phyloP scores from a whole-genome alignment of 1,284 basidiomycete species.

The Ustilago shanxiensis region DNA sequence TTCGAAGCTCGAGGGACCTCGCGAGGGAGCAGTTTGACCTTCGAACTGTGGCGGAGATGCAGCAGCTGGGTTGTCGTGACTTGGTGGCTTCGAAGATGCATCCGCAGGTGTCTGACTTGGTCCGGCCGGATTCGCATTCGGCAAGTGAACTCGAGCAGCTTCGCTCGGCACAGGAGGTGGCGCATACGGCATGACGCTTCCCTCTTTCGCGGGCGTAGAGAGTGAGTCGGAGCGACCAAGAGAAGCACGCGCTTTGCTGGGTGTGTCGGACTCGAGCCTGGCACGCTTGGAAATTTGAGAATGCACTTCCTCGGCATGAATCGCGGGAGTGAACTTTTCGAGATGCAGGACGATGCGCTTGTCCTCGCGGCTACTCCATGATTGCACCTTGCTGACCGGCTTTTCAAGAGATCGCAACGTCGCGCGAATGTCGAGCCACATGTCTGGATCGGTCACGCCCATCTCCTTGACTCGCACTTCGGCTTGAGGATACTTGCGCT shows the following conservation, averaged over 20 bases:
- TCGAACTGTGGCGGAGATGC: constrained; percentile 26
- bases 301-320: constrained; percentile 52
- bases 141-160: constrained; percentile 29
- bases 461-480: constrained; percentile 66
- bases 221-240: constrained; percentile 33
- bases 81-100: constrained; percentile 13
- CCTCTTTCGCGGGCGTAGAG: constrained; percentile 36
- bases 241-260: constrained; percentile 34
- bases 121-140: constrained; percentile 15
- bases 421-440: constrained; percentile 66
- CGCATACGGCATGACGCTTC: constrained; percentile 24
- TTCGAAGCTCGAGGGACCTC: constrained; percentile 16
- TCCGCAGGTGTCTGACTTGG: constrained; percentile 18
- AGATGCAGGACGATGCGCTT: constrained; percentile 65
- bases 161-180: constrained; percentile 44
- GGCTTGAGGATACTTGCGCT: constrained; percentile 64
- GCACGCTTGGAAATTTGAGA: constrained; percentile 43
- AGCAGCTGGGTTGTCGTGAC: constrained; percentile 25
- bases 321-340: constrained; percentile 65
- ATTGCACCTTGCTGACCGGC: constrained; percentile 63
- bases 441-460: constrained; percentile 51
- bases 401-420: constrained; percentile 62
- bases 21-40: constrained; percentile 15
- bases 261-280: constrained; percentile 41
- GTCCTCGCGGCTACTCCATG: constrained; percentile 53